Conservation (phyloP, 1,284 basidiomycete genomes). For the Garcileccinum viscosum region DNA sequence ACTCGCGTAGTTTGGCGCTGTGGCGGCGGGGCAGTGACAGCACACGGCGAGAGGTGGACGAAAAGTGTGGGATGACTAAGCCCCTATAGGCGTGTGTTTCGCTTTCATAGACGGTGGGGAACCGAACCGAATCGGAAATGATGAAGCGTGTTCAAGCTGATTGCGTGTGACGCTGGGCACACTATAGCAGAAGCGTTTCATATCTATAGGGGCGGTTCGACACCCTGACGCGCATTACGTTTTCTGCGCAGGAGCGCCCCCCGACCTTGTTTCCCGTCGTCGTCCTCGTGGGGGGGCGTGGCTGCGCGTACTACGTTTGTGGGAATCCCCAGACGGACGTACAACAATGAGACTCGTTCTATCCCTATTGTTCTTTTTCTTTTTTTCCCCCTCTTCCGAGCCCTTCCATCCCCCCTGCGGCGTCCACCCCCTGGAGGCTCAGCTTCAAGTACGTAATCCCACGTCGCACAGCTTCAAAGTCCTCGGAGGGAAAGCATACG, state of each 20-base stretch:
- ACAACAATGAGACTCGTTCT: neutral
- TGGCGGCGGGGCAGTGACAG: neutral
- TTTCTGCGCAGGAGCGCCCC: neutral
- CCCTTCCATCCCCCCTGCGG: neutral
- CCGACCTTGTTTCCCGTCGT: neutral
- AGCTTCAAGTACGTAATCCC: neutral
- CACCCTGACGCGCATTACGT: constrained; percentile 11
- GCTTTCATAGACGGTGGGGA: neutral
- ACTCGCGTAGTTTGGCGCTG: neutral
- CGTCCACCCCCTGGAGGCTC: neutral
- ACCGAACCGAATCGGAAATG: neutral
- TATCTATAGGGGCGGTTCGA: constrained; percentile 15
- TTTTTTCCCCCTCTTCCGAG: neutral
- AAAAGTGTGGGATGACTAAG: neutral
- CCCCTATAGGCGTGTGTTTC: neutral
- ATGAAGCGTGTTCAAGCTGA: neutral
- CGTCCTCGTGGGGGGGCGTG: neutral
- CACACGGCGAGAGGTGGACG: neutral
- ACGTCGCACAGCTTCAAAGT: neutral
- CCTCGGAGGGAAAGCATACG: neutral
- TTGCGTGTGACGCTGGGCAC: neutral
- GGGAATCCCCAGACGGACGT: neutral
- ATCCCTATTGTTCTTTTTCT: neutral
- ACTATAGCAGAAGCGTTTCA: constrained; percentile 5
- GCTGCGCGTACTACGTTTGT: neutral